A percentile compares a stretch with the other conserved stretches of the same genome.
Evolutionary conservation across 768 basidiomycete genomes (phyloP).

Genomic region (Obba rivulosa): DNA sequence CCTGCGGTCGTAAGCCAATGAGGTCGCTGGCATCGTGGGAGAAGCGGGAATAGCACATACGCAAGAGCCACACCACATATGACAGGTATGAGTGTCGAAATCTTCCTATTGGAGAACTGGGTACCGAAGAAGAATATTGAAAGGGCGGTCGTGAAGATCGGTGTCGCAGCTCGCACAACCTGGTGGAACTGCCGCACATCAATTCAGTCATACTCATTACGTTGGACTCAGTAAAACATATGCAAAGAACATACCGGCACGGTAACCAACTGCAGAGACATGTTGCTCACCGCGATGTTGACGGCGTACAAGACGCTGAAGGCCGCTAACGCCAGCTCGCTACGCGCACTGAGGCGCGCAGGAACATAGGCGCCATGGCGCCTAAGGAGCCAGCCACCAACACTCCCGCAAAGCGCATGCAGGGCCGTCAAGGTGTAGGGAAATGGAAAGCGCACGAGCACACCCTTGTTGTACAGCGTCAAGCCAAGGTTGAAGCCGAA

Average conservation of each 20-base stretch:
- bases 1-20: constrained; percentile 31
- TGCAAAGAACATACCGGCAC: constrained; percentile 60
- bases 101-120: constrained; percentile 52
- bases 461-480: constrained; percentile 92
- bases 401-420: constrained; percentile 80
- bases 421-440: constrained; percentile 93
- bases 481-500: constrained; percentile 88
- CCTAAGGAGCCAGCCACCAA: constrained; percentile 71
- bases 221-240: too few species aligned
- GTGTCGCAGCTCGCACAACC: constrained; percentile 89
- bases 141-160: constrained; percentile 85
- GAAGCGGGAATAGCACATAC: constrained; percentile 37
- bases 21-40: background rate
- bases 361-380: constrained; percentile 54
- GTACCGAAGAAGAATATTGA: constrained; percentile 64
- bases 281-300: constrained; percentile 93
- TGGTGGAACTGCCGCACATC: constrained; percentile 76
- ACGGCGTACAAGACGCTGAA: constrained; percentile 91
- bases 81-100: constrained; percentile 77
- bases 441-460: constrained; percentile 89
- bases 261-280: constrained; percentile 83
- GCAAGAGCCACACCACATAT: constrained; percentile 89
- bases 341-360: constrained; percentile 41
- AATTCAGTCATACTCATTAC: too few species aligned
- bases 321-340: constrained; percentile 60